Percentiles rank a stretch among this genome's conserved stretches.
These are phyloP conservation scores for Trichoderma lentiforme DNA, from an alignment of 2,329 filamentous ascomycete genomes.

Conservation along the genomic window DNA sequence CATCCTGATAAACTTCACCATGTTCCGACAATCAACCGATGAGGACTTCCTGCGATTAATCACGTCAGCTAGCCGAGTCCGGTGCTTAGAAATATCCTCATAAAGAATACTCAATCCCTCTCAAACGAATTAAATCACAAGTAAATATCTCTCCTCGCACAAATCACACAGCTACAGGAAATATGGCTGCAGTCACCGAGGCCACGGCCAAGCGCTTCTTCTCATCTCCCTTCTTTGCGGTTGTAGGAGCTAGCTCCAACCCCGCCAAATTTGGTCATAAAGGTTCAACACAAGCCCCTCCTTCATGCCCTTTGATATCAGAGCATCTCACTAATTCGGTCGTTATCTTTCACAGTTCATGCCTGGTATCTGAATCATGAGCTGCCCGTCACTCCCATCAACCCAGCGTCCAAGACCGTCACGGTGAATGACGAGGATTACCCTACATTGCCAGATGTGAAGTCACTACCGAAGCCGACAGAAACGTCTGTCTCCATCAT, in stretches of 20 bases:
- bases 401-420: conserved; percentile 67
- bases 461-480: conserved; percentile 60
- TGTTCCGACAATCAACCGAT: conserved; percentile 15
- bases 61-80: not conserved
- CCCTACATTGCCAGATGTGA: conserved; percentile 62
- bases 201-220: conserved; percentile 76
- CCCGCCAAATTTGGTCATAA: conserved; percentile 84
- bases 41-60: not conserved
- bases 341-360: conserved; percentile 59
- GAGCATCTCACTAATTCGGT: not conserved
- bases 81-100: not conserved
- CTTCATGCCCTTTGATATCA: not conserved
- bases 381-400: conserved; percentile 78
- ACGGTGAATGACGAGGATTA: conserved; percentile 56
- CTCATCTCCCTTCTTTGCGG: conserved; percentile 73
- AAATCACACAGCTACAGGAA: not conserved
- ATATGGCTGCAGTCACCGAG: conserved; percentile 52
- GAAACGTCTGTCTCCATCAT: conserved; percentile 81
- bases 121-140: not conserved
- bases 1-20: not conserved
- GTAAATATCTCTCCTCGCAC: not conserved
- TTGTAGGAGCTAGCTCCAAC: conserved; percentile 86
- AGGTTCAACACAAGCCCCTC: conserved; percentile 46
- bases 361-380: conserved; percentile 79
- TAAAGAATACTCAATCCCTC: not conserved